Evolutionary conservation across 208 protist species (phyloP).

Genomic region (Acanthamoeba lenticulata): DNA sequence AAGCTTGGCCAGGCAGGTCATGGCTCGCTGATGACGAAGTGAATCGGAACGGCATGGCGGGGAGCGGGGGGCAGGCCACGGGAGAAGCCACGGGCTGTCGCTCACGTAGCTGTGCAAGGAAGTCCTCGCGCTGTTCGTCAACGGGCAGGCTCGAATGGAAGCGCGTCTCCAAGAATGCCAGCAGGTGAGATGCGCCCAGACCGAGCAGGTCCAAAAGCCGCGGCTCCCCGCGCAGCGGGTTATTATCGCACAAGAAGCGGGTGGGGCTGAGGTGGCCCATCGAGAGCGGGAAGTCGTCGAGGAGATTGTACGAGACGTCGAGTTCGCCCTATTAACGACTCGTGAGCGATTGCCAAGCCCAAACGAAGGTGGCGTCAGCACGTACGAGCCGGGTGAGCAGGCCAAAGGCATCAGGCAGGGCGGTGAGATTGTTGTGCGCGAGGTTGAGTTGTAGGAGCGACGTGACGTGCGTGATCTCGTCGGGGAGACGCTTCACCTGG

Average conservation of each 20-base stretch:
- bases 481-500: neutral
- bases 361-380: neutral
- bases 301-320: neutral
- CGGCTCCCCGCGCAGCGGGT: neutral
- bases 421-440: neutral
- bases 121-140: neutral
- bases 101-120: neutral
- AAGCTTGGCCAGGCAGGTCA: too few relatives aligned
- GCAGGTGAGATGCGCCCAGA: neutral
- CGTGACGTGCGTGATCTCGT: neutral
- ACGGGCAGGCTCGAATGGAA: neutral
- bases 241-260: neutral
- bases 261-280: neutral
- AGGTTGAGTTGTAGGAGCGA: neutral
- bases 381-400: neutral
- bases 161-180: neutral
- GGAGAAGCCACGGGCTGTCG: neutral
- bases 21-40: neutral
- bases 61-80: neutral
- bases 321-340: neutral
- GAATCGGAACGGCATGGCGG: neutral
- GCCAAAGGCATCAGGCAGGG: neutral
- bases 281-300: neutral
- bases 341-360: neutral
- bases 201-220: neutral